These are phyloP conservation scores for Purshia tridentata DNA, from an alignment of 306 rosid genomes.

Conservation along the genomic window DNA sequence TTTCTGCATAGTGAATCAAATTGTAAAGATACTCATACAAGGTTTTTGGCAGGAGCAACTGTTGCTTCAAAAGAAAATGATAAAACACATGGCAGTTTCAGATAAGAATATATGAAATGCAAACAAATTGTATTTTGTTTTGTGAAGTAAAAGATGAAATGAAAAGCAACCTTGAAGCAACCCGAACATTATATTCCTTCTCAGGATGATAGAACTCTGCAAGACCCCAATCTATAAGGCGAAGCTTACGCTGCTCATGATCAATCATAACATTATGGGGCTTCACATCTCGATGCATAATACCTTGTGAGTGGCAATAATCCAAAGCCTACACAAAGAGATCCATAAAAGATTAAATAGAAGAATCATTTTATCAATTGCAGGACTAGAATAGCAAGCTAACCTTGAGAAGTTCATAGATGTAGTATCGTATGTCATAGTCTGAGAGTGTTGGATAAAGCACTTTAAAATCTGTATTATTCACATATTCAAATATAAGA, in stretches of 20 bases:
- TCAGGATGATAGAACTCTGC: slow-evolving; percentile 50
- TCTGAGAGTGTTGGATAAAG: slow-evolving; percentile 84
- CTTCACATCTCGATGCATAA: slow-evolving; percentile 49
- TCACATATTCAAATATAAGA: slow-evolving; percentile 80
- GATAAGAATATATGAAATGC: not conserved
- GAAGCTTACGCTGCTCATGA: slow-evolving; percentile 47
- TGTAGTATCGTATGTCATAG: slow-evolving; percentile 75
- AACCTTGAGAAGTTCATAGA: slow-evolving; percentile 83
- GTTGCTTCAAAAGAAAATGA: not conserved
- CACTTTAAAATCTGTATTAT: slow-evolving; percentile 90
- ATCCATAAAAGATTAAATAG: slow-evolving; percentile 6
- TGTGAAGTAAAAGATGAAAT: not conserved
- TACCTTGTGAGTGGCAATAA: slow-evolving; percentile 51
- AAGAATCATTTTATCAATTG: not conserved
- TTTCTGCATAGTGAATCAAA: not conserved
- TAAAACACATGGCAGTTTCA: not conserved
- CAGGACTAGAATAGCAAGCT: slow-evolving; percentile 26
- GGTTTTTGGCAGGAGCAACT: not conserved
- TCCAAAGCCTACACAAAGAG: slow-evolving; percentile 37
- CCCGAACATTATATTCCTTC: slow-evolving; percentile 47
- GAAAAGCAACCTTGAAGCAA: slow-evolving; percentile 39
- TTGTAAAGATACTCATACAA: not conserved
- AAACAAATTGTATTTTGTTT: not conserved
- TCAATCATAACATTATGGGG: slow-evolving; percentile 51
- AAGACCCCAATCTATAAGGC: slow-evolving; percentile 50